These are phyloP conservation scores for Schizosaccharomyces osmophilus DNA, from an alignment of 805 yeast species.

Conservation along the genomic window DNA sequence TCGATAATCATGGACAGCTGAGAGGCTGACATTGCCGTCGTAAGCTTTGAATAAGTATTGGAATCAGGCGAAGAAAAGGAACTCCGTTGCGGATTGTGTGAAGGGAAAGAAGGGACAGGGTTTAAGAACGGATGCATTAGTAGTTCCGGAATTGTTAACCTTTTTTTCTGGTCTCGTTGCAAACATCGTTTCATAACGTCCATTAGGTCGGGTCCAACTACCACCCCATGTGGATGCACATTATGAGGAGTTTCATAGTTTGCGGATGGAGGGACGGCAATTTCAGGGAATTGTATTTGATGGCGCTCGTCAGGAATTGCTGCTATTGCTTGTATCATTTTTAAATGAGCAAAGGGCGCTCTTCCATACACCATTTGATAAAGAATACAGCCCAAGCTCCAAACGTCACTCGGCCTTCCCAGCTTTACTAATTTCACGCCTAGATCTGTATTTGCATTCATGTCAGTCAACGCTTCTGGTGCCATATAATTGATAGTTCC, in stretches of 20 bases:
- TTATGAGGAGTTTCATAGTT: constrained; percentile 24
- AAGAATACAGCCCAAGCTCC: constrained; percentile 93
- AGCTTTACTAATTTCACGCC: constrained; percentile 30
- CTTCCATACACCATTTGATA: constrained; percentile 87
- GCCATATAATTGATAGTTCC: constrained; percentile 98
- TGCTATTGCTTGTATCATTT: constrained; percentile 50
- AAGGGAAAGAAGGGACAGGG: constrained; percentile 21
- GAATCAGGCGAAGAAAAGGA: neutral
- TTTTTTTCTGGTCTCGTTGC: constrained; percentile 37
- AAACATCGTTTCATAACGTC: constrained; percentile 54
- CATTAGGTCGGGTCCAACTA: constrained; percentile 45
- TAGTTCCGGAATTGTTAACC: constrained; percentile 41
- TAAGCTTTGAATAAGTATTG: neutral
- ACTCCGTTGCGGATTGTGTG: neutral
- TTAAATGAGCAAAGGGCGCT: constrained; percentile 67
- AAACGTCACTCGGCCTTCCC: constrained; percentile 84
- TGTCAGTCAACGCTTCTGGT: constrained; percentile 71
- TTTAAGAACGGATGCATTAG: constrained; percentile 39
- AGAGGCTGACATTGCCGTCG: neutral
- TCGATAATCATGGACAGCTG: neutral
- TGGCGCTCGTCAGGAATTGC: constrained; percentile 75
- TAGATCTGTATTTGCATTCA: constrained; percentile 17
- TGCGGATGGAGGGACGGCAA: neutral
- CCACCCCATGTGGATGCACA: constrained; percentile 15
- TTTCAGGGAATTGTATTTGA: constrained; percentile 36